Evolutionary conservation across 108 stramenopile genomes (phyloP).

Genomic region (Nitzschia putrida): DNA sequence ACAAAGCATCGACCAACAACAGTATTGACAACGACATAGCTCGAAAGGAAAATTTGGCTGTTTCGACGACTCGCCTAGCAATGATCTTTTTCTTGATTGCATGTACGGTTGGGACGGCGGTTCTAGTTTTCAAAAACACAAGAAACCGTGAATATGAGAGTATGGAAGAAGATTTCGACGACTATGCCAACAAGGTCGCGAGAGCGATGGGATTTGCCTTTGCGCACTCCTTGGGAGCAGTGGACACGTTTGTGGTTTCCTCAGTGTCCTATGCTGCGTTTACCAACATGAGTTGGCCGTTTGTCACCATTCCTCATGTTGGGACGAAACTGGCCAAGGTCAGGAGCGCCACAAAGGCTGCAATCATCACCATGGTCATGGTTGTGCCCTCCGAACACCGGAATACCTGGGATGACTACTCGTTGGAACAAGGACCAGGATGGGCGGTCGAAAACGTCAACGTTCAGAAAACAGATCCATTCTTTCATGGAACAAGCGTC

Average conservation of each 20-base stretch:
- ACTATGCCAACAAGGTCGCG: background rate
- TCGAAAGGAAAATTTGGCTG: background rate
- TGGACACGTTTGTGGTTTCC: background rate
- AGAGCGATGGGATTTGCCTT: background rate
- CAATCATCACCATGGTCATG: slow-evolving; percentile 37
- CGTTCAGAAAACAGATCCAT: background rate
- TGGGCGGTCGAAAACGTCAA: slow-evolving; percentile 33
- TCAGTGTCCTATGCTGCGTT: background rate
- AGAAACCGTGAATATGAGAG: background rate
- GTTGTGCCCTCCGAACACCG: slow-evolving; percentile 18
- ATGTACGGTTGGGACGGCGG: background rate
- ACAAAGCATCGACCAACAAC: too few species aligned
- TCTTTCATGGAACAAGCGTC: background rate
- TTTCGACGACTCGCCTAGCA: background rate
- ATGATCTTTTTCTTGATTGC: background rate
- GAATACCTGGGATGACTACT: slow-evolving; percentile 41
- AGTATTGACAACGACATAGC: background rate
- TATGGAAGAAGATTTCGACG: background rate
- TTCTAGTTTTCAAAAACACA: background rate
- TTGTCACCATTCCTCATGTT: slow-evolving; percentile 38
- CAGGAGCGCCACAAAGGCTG: slow-evolving; percentile 25
- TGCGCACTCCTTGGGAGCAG: background rate
- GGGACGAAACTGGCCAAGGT: slow-evolving; percentile 31
- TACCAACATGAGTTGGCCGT: background rate
- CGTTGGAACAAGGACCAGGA: slow-evolving; percentile 16